Percentiles rank a stretch among this genome's conserved stretches.
phyloP scores from a whole-genome alignment of 2,329 filamentous ascomycete species.

The Ophioceras dolichostomum region DNA sequence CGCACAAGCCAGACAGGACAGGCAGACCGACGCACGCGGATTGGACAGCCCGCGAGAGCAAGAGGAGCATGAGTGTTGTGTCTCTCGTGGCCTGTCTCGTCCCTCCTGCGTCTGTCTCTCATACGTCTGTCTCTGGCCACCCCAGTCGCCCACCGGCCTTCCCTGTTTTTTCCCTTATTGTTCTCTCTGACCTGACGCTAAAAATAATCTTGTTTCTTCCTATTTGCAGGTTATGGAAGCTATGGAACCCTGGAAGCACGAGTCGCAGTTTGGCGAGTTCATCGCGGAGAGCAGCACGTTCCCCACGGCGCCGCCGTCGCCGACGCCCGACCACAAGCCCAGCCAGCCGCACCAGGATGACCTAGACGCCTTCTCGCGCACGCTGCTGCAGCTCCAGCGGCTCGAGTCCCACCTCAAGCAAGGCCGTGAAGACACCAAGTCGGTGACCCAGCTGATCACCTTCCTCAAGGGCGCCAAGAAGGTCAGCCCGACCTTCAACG shows the following conservation, averaged over 20 bases:
- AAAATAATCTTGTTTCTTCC: constrained; percentile 3
- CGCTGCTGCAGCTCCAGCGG: constrained; percentile 53
- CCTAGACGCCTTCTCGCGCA: constrained; percentile 53
- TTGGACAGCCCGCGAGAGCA: neutral
- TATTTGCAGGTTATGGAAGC: constrained; percentile 69
- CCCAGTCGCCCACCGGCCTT: too few relatives aligned
- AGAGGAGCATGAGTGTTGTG: constrained; percentile 13
- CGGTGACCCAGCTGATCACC: constrained; percentile 55
- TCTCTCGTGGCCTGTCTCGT: too few relatives aligned
- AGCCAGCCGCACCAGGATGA: constrained; percentile 58
- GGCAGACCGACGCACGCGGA: neutral
- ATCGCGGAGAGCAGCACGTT: constrained; percentile 70
- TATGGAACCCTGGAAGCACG: constrained; percentile 85
- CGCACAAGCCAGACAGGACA: too few relatives aligned
- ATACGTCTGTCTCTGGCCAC: too few relatives aligned
- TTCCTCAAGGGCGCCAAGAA: constrained; percentile 64
- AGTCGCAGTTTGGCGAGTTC: constrained; percentile 75
- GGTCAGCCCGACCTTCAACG: constrained; percentile 55
- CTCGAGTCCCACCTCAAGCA: constrained; percentile 58
- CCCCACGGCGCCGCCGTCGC: constrained; percentile 52
- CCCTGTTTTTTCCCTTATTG: too few relatives aligned
- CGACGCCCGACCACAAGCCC: constrained; percentile 46
- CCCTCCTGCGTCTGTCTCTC: too few relatives aligned
- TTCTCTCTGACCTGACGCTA: too few relatives aligned
- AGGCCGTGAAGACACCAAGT: constrained; percentile 55